Conservation (phyloP, 2,329 filamentous ascomycete genomes). For the Lasiodiplodia gonubiensis region DNA sequence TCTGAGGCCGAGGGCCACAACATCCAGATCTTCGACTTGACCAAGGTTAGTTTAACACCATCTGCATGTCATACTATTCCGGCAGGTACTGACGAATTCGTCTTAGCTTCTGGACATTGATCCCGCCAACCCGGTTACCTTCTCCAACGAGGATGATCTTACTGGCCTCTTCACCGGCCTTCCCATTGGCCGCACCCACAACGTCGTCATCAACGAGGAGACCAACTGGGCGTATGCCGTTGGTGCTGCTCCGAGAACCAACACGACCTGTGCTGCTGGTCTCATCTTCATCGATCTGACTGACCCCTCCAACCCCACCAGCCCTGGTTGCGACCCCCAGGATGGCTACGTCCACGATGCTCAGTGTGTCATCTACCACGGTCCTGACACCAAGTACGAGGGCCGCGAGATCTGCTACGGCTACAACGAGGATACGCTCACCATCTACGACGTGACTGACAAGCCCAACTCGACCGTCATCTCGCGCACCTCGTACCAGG, state of each 20-base stretch:
- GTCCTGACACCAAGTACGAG: conserved; percentile 56
- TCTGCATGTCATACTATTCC: conserved; percentile 23
- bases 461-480: conserved; percentile 55
- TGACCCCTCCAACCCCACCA: conserved; percentile 59
- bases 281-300: conserved; percentile 65
- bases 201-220: conserved; percentile 46
- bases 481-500: conserved; percentile 62
- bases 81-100: neutral
- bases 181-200: conserved; percentile 45
- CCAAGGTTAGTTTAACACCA: conserved; percentile 42
- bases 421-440: conserved; percentile 60
- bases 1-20: conserved; percentile 54
- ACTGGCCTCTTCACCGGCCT: conserved; percentile 42
- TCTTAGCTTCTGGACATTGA: conserved; percentile 39
- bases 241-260: conserved; percentile 42
- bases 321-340: conserved; percentile 59
- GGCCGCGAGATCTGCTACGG: conserved; percentile 63
- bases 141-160: conserved; percentile 42
- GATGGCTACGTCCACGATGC: conserved; percentile 68
- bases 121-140: conserved; percentile 43
- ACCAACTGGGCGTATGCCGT: conserved; percentile 48
- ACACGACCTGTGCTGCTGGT: conserved; percentile 54
- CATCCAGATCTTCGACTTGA: conserved; percentile 69
- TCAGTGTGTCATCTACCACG: conserved; percentile 63
- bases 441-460: conserved; percentile 60